Conservation (phyloP, 495 filamentous ascomycete species). For the Penicillium coffeae region DNA sequence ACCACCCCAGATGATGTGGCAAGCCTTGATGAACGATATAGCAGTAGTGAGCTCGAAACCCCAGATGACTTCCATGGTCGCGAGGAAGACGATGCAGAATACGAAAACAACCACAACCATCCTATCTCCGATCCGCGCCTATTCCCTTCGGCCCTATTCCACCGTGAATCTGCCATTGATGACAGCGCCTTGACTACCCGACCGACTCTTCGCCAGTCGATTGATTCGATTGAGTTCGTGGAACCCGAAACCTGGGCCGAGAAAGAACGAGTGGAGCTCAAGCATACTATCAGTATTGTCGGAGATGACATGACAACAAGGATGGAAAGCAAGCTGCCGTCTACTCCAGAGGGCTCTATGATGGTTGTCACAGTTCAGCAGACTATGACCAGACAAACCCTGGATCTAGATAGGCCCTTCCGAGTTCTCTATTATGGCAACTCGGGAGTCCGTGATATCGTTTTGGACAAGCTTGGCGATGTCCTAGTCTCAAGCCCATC, state of each 20-base stretch:
- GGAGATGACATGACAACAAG: slow-evolving; percentile 48
- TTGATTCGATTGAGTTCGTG: slow-evolving; percentile 57
- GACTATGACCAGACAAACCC: slow-evolving; percentile 63
- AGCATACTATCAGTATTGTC: slow-evolving; percentile 59
- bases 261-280: slow-evolving; percentile 54
- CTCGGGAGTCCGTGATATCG: slow-evolving; percentile 57
- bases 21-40: slow-evolving; percentile 43
- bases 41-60: slow-evolving; percentile 31
- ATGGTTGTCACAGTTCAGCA: slow-evolving; percentile 61
- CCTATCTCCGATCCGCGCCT: slow-evolving; percentile 31
- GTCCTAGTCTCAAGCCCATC: slow-evolving; percentile 53
- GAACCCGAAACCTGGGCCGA: slow-evolving; percentile 52
- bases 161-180: slow-evolving; percentile 33
- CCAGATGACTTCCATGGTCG: not conserved
- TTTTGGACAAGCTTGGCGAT: slow-evolving; percentile 71
- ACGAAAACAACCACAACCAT: not conserved
- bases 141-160: slow-evolving; percentile 40
- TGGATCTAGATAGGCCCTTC: slow-evolving; percentile 63
- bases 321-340: slow-evolving; percentile 38
- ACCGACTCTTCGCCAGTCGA: slow-evolving; percentile 29
- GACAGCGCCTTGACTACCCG: slow-evolving; percentile 43
- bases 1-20: slow-evolving; percentile 44
- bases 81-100: slow-evolving; percentile 16
- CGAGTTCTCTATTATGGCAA: slow-evolving; percentile 67
- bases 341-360: slow-evolving; percentile 24